Percentiles rank a stretch among this genome's conserved stretches.
Conservation (phyloP, 805 yeast genomes). For the Yarrowia sp. region DNA sequence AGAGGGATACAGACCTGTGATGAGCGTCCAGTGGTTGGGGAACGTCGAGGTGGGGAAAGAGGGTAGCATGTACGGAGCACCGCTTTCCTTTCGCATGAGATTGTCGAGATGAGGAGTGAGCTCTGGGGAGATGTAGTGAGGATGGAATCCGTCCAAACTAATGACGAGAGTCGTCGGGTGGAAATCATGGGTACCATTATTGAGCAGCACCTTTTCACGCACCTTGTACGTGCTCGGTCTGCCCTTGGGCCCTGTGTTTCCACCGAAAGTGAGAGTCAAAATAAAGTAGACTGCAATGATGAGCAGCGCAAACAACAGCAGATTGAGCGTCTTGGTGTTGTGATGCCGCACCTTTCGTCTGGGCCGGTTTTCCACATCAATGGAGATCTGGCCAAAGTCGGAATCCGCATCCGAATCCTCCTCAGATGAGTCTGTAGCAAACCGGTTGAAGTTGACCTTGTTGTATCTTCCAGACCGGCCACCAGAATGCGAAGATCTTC, state of each 20-base stretch:
- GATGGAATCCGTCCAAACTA: conserved; percentile 88
- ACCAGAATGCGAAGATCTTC: neutral
- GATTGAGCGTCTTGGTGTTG: neutral
- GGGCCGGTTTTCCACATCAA: conserved; percentile 15
- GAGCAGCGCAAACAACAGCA: neutral
- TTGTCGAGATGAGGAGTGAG: conserved; percentile 69
- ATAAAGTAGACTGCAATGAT: conserved; percentile 19
- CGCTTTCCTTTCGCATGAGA: conserved; percentile 50
- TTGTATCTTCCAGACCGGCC: conserved; percentile 2
- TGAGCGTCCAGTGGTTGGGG: conserved; percentile 88
- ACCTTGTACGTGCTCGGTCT: conserved; percentile 11
- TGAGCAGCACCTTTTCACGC: conserved; percentile 19
- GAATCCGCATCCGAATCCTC: conserved; percentile 7
- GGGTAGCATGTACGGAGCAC: conserved; percentile 82
- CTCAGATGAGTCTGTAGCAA: neutral
- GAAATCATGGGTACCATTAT: conserved; percentile 66
- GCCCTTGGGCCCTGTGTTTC: conserved; percentile 8
- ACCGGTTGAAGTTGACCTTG: conserved; percentile 15
- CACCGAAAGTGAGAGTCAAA: neutral
- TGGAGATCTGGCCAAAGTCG: conserved; percentile 22
- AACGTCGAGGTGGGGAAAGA: conserved; percentile 86
- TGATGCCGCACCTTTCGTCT: neutral
- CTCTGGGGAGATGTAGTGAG: conserved; percentile 66
- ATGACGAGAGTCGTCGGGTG: conserved; percentile 77
- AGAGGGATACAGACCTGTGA: conserved; percentile 80